Percentiles rank a stretch among this genome's conserved stretches.
These are phyloP conservation scores for Xylariales sp. DNA, from an alignment of 2,329 filamentous ascomycete genomes.

Conservation along the genomic window DNA sequence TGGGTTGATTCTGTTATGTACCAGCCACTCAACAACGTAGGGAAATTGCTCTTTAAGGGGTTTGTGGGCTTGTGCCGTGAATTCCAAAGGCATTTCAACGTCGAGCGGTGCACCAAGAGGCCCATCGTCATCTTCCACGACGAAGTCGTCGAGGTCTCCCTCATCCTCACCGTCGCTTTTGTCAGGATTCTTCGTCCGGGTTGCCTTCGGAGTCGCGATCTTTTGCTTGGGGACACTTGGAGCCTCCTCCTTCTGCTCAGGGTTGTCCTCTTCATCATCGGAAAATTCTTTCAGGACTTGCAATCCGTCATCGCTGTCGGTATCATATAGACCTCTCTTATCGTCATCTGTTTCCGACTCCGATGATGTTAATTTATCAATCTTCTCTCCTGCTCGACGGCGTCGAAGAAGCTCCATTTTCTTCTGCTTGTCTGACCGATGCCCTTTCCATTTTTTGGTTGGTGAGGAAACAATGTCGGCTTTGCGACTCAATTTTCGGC, in stretches of 20 bases:
- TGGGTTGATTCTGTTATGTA: constrained; percentile 73
- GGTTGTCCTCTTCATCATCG: constrained; percentile 26
- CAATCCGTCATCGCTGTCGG: constrained; percentile 23
- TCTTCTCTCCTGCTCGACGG: constrained; percentile 33
- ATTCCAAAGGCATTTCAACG: constrained; percentile 61
- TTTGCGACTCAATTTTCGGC: constrained; percentile 4
- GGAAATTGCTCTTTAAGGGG: constrained; percentile 70
- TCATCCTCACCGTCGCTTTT: constrained; percentile 15
- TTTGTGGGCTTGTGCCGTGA: constrained; percentile 61
- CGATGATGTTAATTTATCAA: constrained; percentile 29
- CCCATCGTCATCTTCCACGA: constrained; percentile 58
- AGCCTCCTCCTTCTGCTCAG: constrained; percentile 8
- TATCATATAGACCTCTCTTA: constrained; percentile 30
- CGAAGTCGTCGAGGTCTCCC: constrained; percentile 51
- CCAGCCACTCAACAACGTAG: constrained; percentile 74
- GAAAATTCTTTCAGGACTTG: constrained; percentile 24
- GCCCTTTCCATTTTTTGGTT: constrained; percentile 15
- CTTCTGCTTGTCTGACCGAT: constrained; percentile 34
- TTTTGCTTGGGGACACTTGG: too few species aligned
- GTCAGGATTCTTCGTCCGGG: neutral
- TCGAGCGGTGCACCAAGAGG: constrained; percentile 52
- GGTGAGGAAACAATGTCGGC: constrained; percentile 13
- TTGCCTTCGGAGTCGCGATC: neutral
- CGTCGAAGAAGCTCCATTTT: constrained; percentile 33
- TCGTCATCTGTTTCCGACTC: constrained; percentile 46